Evolutionary conservation across 768 basidiomycete species (phyloP).

Genomic region (Tylopilus vinaceipallidus): DNA sequence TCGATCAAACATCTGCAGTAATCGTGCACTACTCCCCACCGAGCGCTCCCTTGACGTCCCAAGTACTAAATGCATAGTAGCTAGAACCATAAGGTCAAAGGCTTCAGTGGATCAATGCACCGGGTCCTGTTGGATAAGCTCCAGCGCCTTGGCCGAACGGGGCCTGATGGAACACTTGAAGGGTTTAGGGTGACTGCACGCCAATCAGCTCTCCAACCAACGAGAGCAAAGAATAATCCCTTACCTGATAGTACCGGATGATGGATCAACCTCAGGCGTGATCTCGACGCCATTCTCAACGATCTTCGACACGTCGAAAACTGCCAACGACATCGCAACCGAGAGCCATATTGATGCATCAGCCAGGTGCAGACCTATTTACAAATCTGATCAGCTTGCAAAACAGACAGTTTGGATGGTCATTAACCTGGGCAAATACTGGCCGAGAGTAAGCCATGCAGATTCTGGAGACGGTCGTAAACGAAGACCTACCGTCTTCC

Average conservation of each 20-base stretch:
- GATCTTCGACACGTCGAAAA: slow-evolving; percentile 46
- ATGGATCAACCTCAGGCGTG: slow-evolving; percentile 54
- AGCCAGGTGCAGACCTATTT: slow-evolving; percentile 49
- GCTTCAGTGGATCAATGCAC: slow-evolving; percentile 12
- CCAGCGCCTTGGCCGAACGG: slow-evolving; percentile 55
- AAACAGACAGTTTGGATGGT: slow-evolving; percentile 14
- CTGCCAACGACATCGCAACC: slow-evolving; percentile 44
- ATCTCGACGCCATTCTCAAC: slow-evolving; percentile 46
- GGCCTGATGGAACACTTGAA: slow-evolving; percentile 61
- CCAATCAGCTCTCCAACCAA: slow-evolving; percentile 1
- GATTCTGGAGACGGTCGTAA: neutral
- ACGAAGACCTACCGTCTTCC: slow-evolving; percentile 49
- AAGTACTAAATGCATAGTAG: too few species aligned
- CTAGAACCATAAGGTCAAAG: too few species aligned
- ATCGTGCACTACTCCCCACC: neutral
- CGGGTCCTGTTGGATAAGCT: slow-evolving; percentile 50
- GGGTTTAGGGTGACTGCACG: slow-evolving; percentile 53
- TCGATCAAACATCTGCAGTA: too few species aligned
- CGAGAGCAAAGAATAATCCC: neutral
- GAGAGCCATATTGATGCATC: slow-evolving; percentile 49
- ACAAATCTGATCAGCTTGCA: slow-evolving; percentile 14
- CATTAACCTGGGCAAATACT: slow-evolving; percentile 31
- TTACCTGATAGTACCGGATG: slow-evolving; percentile 65
- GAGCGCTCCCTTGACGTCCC: too few species aligned
- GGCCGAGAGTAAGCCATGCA: slow-evolving; percentile 1